Evolutionary conservation across 371 early-diverging fungal genomes (phyloP).

Genomic region (Mucor irregularis): DNA sequence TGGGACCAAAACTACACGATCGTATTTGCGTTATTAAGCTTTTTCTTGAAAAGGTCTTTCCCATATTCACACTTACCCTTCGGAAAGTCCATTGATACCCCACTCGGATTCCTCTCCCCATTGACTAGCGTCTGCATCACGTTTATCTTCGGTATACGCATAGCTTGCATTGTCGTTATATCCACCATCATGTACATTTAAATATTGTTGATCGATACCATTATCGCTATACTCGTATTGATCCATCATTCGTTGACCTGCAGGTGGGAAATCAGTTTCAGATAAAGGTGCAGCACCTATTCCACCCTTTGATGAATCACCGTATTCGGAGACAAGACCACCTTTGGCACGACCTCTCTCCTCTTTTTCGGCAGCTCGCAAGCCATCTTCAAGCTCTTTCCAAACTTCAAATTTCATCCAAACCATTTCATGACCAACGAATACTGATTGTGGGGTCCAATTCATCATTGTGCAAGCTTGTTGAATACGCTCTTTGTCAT

Average conservation of each 20-base stretch:
- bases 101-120: constrained; percentile 47
- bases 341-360: constrained; percentile 45
- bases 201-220: background rate
- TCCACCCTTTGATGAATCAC: background rate
- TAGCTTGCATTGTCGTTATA: constrained; percentile 22
- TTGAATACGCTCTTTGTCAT: constrained; percentile 25
- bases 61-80: constrained; percentile 34
- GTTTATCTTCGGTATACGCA: constrained; percentile 31
- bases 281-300: background rate
- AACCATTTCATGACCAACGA: constrained; percentile 56
- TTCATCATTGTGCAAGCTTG: constrained; percentile 32
- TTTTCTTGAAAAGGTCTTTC: background rate
- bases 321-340: background rate
- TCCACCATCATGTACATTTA: background rate
- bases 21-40: background rate
- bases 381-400: constrained; percentile 74
- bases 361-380: constrained; percentile 67
- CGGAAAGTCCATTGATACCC: constrained; percentile 32
- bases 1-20: constrained; percentile 35
- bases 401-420: constrained; percentile 67
- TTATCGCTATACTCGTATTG: background rate
- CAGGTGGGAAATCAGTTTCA: background rate
- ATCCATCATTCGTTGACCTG: background rate
- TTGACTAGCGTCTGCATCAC: constrained; percentile 31
- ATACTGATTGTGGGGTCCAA: constrained; percentile 22